A percentile compares a stretch with the other conserved stretches of the same genome.
Evolutionary conservation across 352 stramenopile species (phyloP).

Genomic region (Globisporangium perplexum): DNA sequence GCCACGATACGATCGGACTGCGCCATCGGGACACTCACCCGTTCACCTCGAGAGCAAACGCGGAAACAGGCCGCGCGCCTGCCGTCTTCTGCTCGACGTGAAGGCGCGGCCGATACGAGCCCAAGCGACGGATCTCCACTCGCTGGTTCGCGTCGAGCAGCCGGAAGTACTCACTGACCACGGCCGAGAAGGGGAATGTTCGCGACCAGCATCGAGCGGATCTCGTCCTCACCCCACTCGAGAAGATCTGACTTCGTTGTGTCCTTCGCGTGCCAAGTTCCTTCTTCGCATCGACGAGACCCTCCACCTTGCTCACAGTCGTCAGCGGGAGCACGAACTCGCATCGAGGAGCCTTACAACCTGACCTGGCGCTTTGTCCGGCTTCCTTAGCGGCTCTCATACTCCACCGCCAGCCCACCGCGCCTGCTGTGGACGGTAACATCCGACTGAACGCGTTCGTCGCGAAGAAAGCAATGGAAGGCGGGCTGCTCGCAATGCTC

Average conservation of each 20-base stretch:
- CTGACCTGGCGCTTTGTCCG: too few relatives aligned
- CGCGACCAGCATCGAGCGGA: neutral
- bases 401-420: too few relatives aligned
- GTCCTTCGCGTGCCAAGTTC: neutral
- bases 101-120: slow-evolving; percentile 2
- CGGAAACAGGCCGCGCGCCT: neutral
- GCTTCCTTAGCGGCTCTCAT: too few relatives aligned
- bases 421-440: too few relatives aligned
- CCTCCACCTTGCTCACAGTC: too few relatives aligned
- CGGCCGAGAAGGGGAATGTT: neutral
- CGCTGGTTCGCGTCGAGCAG: neutral
- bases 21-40: neutral
- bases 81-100: slow-evolving; percentile 2
- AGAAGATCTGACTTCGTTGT: neutral
- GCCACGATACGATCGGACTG: neutral
- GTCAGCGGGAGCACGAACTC: neutral
- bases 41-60: neutral
- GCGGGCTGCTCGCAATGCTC: too few relatives aligned
- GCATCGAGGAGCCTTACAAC: neutral
- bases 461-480: too few relatives aligned
- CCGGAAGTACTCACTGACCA: neutral
- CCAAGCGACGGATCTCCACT: neutral
- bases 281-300: neutral
- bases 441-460: too few relatives aligned
- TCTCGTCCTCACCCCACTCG: neutral